A percentile compares a stretch with the other conserved stretches of the same genome.
These are phyloP conservation scores for Odontarrhena argentea DNA, from an alignment of 345 rosid genomes.

Conservation along the genomic window DNA sequence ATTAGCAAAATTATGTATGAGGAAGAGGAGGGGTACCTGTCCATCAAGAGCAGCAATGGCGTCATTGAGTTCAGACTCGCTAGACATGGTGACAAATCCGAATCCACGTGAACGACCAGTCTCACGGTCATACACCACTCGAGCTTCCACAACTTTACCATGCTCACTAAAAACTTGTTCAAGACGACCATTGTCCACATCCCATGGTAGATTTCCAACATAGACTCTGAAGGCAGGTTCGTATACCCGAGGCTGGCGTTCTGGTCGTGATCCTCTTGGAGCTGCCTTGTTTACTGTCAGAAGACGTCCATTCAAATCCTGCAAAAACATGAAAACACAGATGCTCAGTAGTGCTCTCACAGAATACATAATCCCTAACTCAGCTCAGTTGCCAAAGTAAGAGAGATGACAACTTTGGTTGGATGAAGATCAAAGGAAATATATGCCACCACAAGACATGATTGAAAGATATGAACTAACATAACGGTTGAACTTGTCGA, in stretches of 20 bases:
- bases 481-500: slow-evolving; percentile 62
- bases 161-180: slow-evolving; percentile 87
- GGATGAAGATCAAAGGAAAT: not conserved
- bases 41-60: slow-evolving; percentile 95
- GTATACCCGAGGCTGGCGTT: slow-evolving; percentile 59
- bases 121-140: slow-evolving; percentile 81
- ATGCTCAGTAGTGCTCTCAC: slow-evolving; percentile 8
- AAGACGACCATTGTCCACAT: slow-evolving; percentile 67
- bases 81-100: slow-evolving; percentile 86
- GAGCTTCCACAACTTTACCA: slow-evolving; percentile 82
- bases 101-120: slow-evolving; percentile 96
- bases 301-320: slow-evolving; percentile 78
- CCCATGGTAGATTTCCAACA: slow-evolving; percentile 92
- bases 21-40: slow-evolving; percentile 53
- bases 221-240: slow-evolving; percentile 63
- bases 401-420: slow-evolving; percentile 5
- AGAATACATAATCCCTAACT: slow-evolving; percentile 2
- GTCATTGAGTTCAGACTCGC: slow-evolving; percentile 73
- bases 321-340: slow-evolving; percentile 23
- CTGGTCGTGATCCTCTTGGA: slow-evolving; percentile 74
- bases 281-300: slow-evolving; percentile 87
- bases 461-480: slow-evolving; percentile 50
- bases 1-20: not conserved
- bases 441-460: slow-evolving; percentile 14
- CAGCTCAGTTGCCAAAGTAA: not conserved